These are phyloP conservation scores for Besnoitia besnoiti DNA, from an alignment of 169 alveolate species.

Conservation along the genomic window DNA sequence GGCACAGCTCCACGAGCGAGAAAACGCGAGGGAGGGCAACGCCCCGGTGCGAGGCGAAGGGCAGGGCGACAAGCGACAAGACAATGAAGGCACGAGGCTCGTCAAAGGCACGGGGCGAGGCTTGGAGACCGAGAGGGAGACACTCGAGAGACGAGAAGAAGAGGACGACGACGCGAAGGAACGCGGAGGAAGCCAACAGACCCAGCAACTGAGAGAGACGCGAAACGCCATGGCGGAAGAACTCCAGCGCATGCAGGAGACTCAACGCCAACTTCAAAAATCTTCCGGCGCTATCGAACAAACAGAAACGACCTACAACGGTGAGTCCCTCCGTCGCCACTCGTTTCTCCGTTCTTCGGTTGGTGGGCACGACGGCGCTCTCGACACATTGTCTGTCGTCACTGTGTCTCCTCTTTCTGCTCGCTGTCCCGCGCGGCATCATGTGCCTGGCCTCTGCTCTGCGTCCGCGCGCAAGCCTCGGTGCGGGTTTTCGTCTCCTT, in stretches of 20 bases:
- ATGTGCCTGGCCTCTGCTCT: neutral
- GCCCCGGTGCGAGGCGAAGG: neutral
- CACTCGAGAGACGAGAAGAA: too few relatives aligned
- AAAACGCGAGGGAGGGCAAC: too few relatives aligned
- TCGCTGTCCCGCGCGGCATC: too few relatives aligned
- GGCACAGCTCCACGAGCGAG: too few relatives aligned
- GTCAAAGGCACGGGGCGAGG: too few relatives aligned
- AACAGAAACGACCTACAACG: conserved; percentile 63
- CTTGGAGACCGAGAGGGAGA: too few relatives aligned
- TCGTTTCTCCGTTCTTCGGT: too few relatives aligned
- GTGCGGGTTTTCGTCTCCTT: neutral
- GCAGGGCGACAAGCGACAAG: neutral
- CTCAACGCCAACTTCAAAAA: conserved; percentile 64
- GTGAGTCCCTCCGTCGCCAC: conserved; percentile 49
- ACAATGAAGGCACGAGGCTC: too few relatives aligned
- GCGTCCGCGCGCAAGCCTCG: neutral
- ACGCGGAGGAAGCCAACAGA: neutral
- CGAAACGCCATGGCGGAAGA: conserved; percentile 60
- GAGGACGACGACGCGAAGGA: neutral
- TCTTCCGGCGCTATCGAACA: conserved; percentile 62
- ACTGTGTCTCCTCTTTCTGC: neutral
- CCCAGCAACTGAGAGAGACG: conserved; percentile 54
- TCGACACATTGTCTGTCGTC: neutral
- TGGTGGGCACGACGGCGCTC: neutral
- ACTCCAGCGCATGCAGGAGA: conserved; percentile 65